Conservation (phyloP, 2,329 filamentous ascomycete species). For the Aspergillus sp. region DNA sequence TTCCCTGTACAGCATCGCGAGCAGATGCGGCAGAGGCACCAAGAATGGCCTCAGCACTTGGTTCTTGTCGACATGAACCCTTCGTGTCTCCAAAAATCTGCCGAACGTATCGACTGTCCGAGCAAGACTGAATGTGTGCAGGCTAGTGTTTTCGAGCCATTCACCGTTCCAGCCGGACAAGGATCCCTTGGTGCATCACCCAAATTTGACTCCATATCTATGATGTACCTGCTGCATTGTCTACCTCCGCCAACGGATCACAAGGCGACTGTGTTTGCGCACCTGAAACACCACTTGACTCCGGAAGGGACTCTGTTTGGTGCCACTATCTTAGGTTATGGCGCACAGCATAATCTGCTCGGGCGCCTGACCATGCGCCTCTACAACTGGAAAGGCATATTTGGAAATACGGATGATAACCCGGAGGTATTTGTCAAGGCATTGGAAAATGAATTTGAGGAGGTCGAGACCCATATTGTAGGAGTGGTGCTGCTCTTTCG, state of each 20-base stretch:
- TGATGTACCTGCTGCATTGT: constrained; percentile 50
- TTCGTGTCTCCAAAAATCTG: constrained; percentile 2
- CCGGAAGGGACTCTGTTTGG: constrained; percentile 44
- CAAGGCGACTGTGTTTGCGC: constrained; percentile 36
- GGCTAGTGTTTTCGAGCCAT: constrained; percentile 41
- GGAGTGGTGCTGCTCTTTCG: constrained; percentile 9
- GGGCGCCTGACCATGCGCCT: constrained; percentile 7
- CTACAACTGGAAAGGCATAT: constrained; percentile 2
- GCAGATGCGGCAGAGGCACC: neutral
- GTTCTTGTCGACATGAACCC: constrained; percentile 28
- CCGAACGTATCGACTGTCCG: constrained; percentile 6
- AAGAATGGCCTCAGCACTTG: constrained; percentile 17
- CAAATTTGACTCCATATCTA: constrained; percentile 47
- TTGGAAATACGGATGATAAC: constrained; percentile 2
- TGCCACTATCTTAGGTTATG: constrained; percentile 40
- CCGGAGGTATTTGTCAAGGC: constrained; percentile 1
- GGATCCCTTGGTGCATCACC: neutral
- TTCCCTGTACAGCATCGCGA: constrained; percentile 21
- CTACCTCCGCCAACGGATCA: constrained; percentile 34
- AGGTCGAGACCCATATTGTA: constrained; percentile 10
- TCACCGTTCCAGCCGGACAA: constrained; percentile 23
- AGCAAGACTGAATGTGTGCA: constrained; percentile 28
- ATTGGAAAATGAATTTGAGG: constrained; percentile 8
- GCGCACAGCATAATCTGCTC: constrained; percentile 30
- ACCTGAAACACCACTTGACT: constrained; percentile 35